Conservation (phyloP, 495 filamentous ascomycete species). For the Penicillium subrubescens region DNA sequence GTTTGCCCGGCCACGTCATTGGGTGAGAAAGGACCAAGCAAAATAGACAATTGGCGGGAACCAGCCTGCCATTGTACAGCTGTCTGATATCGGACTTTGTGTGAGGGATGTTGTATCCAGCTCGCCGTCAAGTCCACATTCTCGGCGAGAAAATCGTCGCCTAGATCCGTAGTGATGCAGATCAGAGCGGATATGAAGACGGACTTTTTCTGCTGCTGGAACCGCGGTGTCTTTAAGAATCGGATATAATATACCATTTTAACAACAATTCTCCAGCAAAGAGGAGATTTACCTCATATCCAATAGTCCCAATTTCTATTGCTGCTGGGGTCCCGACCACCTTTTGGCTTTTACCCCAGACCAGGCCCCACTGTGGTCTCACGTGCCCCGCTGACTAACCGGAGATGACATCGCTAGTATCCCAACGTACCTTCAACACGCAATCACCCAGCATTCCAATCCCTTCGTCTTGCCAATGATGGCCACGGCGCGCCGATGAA, state of each 20-base stretch:
- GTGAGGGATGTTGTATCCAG: constrained; percentile 26
- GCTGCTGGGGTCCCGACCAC: not conserved
- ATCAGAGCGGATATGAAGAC: constrained; percentile 56
- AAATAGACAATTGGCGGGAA: constrained; percentile 51
- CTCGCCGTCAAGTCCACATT: constrained; percentile 58
- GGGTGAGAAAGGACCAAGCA: constrained; percentile 36
- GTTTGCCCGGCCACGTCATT: constrained; percentile 26
- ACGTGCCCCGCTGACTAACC: constrained; percentile 32
- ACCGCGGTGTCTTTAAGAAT: constrained; percentile 65
- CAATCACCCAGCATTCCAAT: constrained; percentile 2
- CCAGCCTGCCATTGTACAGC: constrained; percentile 54
- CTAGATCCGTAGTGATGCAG: constrained; percentile 88
- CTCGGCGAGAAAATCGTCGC: constrained; percentile 78
- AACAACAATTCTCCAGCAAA: not conserved
- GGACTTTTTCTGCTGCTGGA: constrained; percentile 45
- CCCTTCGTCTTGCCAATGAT: constrained; percentile 2
- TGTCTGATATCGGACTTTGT: constrained; percentile 47
- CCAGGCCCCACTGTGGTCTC: constrained; percentile 4
- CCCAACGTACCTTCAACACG: constrained; percentile 2
- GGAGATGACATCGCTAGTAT: constrained; percentile 24
- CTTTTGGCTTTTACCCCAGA: constrained; percentile 21
- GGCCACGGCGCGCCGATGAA: constrained; percentile 19
- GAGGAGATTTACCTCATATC: not conserved
- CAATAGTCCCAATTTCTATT: not conserved
- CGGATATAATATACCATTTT: constrained; percentile 74